These are phyloP conservation scores for Calycina herbarum DNA, from an alignment of 2,329 filamentous ascomycete species.

Conservation along the genomic window DNA sequence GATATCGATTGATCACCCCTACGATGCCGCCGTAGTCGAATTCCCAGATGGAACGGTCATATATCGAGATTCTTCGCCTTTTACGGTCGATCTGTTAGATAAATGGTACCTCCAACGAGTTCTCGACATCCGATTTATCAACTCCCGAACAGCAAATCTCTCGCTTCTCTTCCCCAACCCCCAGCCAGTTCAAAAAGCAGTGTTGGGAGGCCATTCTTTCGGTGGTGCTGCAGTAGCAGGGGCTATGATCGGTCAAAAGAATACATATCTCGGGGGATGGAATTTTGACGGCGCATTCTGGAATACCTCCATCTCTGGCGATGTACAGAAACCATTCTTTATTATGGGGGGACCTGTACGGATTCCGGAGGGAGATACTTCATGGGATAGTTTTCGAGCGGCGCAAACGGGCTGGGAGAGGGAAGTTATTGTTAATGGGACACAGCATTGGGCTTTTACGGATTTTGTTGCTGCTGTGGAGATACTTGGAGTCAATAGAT, in stretches of 20 bases:
- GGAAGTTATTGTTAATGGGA: background rate
- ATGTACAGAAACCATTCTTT: background rate
- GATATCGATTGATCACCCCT: constrained; percentile 38
- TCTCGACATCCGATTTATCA: background rate
- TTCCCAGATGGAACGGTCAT: constrained; percentile 30
- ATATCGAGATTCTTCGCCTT: background rate
- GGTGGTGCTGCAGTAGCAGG: background rate
- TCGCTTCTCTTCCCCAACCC: background rate
- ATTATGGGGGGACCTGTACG: background rate
- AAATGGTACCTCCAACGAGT: background rate
- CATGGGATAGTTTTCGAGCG: background rate
- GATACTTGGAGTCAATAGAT: background rate
- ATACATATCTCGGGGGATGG: background rate
- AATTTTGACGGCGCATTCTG: constrained; percentile 3
- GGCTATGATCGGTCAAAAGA: background rate
- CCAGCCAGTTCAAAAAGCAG: background rate
- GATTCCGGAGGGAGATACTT: background rate
- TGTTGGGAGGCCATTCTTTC: constrained; percentile 1
- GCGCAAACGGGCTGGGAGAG: background rate
- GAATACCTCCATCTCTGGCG: background rate
- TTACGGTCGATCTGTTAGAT: background rate
- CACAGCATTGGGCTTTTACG: background rate
- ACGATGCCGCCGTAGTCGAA: constrained; percentile 36
- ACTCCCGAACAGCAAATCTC: background rate
- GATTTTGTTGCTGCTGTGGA: background rate